Base-by-base conservation (phyloP, 73 alveolate species). In the Paramecium sexaurelia region DNA sequence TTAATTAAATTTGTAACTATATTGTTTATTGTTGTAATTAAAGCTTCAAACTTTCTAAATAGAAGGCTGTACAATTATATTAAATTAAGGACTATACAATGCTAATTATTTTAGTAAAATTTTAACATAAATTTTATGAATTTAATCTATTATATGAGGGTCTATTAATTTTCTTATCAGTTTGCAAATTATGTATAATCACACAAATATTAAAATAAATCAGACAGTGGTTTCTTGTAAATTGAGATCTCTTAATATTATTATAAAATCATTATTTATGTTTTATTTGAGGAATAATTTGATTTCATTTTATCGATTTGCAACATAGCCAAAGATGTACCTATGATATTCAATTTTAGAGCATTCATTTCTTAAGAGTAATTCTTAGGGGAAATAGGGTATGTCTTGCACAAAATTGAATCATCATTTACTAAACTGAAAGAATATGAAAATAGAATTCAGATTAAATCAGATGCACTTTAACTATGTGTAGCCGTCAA, bases 401-500 rank as follows among this genome's bases (percentile, higher is more conserved):
- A 73, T 37, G 8, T 73, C 0, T 73, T 73, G 6, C 45, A 73
- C 56, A 32, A 35, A 73, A 6, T 73, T 32, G 87, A 73, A 73
- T 29, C 11, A 35, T 27, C 87, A 33, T 73, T 73, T 33, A 32
- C 32, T 32, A 27, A 73, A 35, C 56, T 73, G 2, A 32, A 35
- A 33, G 39, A 73, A 73, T 73, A 73, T 73, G 87, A 73, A 35
- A 73, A 73, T 37, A 73, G 87, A 37, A 73, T 73, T 73, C n/a
- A 27, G 1, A 37, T 73, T n/a, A 20, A n/a, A 20, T 24, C 87
- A 29, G 45, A 35, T 32, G 19, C 39, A 4, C 45, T 32, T 0
- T 3, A 7, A 3, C 32, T 73, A 37, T 32, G 55, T 37, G 56
- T 73, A 8, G 26, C 39, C 13, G 56, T 73, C 5, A 73, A 73